Conservation (phyloP, 2,329 filamentous ascomycete genomes). For the Nectriaceae sp. region DNA sequence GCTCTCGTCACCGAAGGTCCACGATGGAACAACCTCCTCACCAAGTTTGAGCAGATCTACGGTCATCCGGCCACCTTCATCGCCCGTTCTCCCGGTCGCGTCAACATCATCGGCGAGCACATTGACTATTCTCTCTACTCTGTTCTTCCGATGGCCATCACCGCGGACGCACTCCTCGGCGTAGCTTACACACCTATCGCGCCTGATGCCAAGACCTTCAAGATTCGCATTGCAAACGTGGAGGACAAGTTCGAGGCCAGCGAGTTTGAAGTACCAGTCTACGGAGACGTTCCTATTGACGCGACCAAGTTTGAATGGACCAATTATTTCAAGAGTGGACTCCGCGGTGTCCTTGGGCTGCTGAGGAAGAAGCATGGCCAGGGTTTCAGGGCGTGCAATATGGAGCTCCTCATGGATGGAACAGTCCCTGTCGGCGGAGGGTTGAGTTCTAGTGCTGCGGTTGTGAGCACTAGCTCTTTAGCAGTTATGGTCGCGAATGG, state of each 20-base stretch:
- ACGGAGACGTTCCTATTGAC: constrained; percentile 75
- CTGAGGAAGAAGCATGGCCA: constrained; percentile 67
- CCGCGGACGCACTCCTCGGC: constrained; percentile 86
- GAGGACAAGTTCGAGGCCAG: constrained; percentile 74
- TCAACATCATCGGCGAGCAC: constrained; percentile 99
- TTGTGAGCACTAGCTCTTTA: constrained; percentile 86
- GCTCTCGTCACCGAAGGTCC: constrained; percentile 66
- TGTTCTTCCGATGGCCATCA: constrained; percentile 93
- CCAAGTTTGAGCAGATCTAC: constrained; percentile 71
- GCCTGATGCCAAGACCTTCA: constrained; percentile 55
- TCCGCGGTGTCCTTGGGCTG: constrained; percentile 78
- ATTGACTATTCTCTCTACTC: constrained; percentile 98
- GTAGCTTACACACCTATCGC: constrained; percentile 60
- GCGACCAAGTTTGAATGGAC: constrained; percentile 88
- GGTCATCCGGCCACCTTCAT: constrained; percentile 76
- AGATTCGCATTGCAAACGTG: constrained; percentile 79
- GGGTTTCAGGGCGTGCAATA: constrained; percentile 66
- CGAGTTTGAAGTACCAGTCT: constrained; percentile 70
- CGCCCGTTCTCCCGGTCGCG: constrained; percentile 85
- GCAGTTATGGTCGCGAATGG: constrained; percentile 88
- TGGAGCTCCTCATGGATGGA: constrained; percentile 89
- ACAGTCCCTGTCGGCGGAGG: constrained; percentile 91
- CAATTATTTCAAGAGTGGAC: constrained; percentile 96
- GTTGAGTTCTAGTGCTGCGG: constrained; percentile 89
- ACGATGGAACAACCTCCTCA: constrained; percentile 75